phyloP scores from a whole-genome alignment of 805 yeast genomes.

The Teunomyces stri region DNA sequence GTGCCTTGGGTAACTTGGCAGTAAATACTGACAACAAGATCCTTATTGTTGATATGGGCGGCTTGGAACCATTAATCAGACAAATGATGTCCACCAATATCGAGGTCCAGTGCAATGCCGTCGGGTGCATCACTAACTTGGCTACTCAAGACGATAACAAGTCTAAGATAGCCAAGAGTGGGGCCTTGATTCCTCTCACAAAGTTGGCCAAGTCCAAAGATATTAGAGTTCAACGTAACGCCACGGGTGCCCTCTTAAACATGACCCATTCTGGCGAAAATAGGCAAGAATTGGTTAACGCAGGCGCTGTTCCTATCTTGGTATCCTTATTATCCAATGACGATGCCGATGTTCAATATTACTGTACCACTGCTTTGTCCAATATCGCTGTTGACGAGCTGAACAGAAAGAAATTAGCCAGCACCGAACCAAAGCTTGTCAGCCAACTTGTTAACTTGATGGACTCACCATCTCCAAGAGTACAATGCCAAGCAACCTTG shows the following conservation, averaged over 20 bases:
- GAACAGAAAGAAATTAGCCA: slow-evolving; percentile 82
- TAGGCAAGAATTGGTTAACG: slow-evolving; percentile 92
- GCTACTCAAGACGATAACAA: slow-evolving; percentile 98
- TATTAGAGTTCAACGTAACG: slow-evolving; percentile 95
- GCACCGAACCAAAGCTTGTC: slow-evolving; percentile 90
- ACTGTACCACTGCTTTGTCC: slow-evolving; percentile 95
- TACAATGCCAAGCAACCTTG: slow-evolving; percentile 97
- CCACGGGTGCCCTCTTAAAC: slow-evolving; percentile 95
- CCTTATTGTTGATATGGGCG: slow-evolving; percentile 96
- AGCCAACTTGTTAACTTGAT: slow-evolving; percentile 82
- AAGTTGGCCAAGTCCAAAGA: slow-evolving; percentile 92
- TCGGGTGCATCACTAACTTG: slow-evolving; percentile 95
- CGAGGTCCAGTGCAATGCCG: slow-evolving; percentile 98
- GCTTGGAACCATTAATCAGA: slow-evolving; percentile 90
- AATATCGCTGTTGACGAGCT: slow-evolving; percentile 96
- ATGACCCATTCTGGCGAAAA: slow-evolving; percentile 98
- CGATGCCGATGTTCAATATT: slow-evolving; percentile 97
- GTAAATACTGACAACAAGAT: slow-evolving; percentile 94
- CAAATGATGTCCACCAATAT: slow-evolving; percentile 97
- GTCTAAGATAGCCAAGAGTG: slow-evolving; percentile 91
- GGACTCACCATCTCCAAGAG: slow-evolving; percentile 92
- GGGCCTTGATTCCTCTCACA: slow-evolving; percentile 92
- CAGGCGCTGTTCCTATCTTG: slow-evolving; percentile 96
- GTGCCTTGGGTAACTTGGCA: slow-evolving; percentile 97
- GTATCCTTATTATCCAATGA: slow-evolving; percentile 80